phyloP scores from a whole-genome alignment of 2,329 filamentous ascomycete species.

The Arthrocladium fulminans region DNA sequence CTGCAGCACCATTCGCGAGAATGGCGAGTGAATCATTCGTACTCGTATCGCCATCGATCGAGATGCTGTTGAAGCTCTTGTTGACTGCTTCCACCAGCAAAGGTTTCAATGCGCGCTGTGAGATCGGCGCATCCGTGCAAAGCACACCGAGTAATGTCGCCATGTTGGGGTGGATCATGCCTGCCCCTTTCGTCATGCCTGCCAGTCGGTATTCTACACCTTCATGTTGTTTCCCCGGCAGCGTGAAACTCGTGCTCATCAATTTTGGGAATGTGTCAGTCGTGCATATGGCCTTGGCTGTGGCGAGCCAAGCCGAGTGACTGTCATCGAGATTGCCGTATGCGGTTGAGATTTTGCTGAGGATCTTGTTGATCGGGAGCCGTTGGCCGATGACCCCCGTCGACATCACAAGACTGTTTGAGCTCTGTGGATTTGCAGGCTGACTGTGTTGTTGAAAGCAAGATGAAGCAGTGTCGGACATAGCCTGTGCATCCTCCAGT shows the following conservation, averaged over 20 bases:
- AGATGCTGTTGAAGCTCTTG: constrained; percentile 91
- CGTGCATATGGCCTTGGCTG: constrained; percentile 89
- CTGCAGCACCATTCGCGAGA: constrained; percentile 89
- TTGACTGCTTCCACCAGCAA: constrained; percentile 68
- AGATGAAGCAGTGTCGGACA: constrained; percentile 70
- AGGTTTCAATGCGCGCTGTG: constrained; percentile 55
- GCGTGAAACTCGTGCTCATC: constrained; percentile 69
- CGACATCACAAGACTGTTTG: constrained; percentile 87
- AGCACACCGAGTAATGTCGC: constrained; percentile 86
- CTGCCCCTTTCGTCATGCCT: constrained; percentile 94
- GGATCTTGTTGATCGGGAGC: constrained; percentile 84
- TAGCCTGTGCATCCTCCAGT: constrained; percentile 74
- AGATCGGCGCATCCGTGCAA: constrained; percentile 80
- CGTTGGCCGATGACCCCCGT: constrained; percentile 95
- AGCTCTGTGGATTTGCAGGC: constrained; percentile 33
- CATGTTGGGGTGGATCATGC: constrained; percentile 99
- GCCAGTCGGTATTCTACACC: constrained; percentile 60
- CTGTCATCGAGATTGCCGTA: constrained; percentile 61
- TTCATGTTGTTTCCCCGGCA: constrained; percentile 67
- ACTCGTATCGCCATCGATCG: constrained; percentile 91
- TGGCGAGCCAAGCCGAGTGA: constrained; percentile 77
- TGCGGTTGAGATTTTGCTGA: constrained; percentile 69
- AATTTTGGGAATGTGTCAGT: constrained; percentile 98
- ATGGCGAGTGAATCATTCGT: constrained; percentile 95
- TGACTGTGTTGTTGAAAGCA: constrained; percentile 40